Evolutionary conservation across 345 rosid genomes (phyloP).

Genomic region (Euphorbia pulcherrima): DNA sequence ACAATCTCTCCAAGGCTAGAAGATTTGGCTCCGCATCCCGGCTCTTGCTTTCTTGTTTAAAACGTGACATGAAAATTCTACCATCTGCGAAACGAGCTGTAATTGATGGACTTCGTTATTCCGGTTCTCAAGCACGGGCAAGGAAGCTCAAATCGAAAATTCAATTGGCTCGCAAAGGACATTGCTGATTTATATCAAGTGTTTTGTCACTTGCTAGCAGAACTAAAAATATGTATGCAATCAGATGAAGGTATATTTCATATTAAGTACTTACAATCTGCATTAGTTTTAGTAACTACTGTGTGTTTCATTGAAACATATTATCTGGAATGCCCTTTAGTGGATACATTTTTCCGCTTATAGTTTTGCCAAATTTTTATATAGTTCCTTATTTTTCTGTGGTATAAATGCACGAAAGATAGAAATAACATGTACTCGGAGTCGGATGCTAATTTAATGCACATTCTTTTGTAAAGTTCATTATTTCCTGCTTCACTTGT

Average conservation of each 20-base stretch:
- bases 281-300: background rate
- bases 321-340: background rate
- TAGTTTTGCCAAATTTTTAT: background rate
- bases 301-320: background rate
- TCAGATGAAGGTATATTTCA: background rate
- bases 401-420: background rate
- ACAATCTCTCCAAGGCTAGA: slow-evolving; percentile 69
- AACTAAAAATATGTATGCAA: too few relatives aligned
- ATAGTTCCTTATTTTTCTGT: background rate
- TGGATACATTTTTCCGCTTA: background rate
- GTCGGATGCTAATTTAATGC: background rate
- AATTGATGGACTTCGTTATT: slow-evolving; percentile 51
- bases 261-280: background rate
- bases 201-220: background rate
- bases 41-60: slow-evolving; percentile 58
- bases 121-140: slow-evolving; percentile 52
- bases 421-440: too few relatives aligned
- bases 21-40: slow-evolving; percentile 60
- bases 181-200: slow-evolving; percentile 25
- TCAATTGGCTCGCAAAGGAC: slow-evolving; percentile 35
- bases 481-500: too few relatives aligned
- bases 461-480: too few relatives aligned
- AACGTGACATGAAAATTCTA: slow-evolving; percentile 56
- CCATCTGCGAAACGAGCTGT: slow-evolving; percentile 65
- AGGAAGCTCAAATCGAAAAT: slow-evolving; percentile 52